A percentile compares a stretch with the other conserved stretches of the same genome.
Conservation (phyloP, 345 rosid species). For the Hibiscus mutabilis region DNA sequence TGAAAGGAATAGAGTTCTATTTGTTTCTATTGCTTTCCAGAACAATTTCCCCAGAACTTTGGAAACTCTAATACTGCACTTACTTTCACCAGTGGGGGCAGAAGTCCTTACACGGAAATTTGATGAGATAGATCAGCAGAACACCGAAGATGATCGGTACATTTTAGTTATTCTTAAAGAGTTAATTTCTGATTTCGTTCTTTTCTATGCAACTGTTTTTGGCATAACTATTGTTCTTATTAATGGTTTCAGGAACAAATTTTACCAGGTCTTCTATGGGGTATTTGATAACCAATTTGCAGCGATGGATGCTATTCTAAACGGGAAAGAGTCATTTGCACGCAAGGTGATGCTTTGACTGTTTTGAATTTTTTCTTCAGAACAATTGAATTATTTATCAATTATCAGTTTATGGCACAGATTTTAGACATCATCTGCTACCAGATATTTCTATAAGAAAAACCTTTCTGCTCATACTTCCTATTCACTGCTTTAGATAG, state of each 20-base stretch:
- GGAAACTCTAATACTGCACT: constrained; percentile 77
- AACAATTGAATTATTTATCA: constrained; percentile 1
- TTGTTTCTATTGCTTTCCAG: constrained; percentile 34
- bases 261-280: constrained; percentile 65
- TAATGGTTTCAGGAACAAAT: constrained; percentile 53
- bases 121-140: constrained; percentile 68
- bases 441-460: neutral
- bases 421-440: neutral
- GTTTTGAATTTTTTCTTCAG: neutral
- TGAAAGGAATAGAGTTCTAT: neutral
- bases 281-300: constrained; percentile 79
- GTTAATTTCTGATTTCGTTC: neutral
- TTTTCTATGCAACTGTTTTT: constrained; percentile 12
- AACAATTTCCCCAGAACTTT: constrained; percentile 81
- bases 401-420: neutral
- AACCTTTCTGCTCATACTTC: constrained; percentile 9
- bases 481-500: constrained; percentile 13
- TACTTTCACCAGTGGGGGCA: constrained; percentile 75
- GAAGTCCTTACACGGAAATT: constrained; percentile 79
- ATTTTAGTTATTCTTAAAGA: constrained; percentile 1
- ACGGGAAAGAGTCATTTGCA: constrained; percentile 70
- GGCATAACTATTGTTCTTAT: constrained; percentile 8
- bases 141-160: constrained; percentile 52
- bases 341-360: constrained; percentile 42
- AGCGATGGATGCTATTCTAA: constrained; percentile 80